A percentile compares a stretch with the other conserved stretches of the same genome.
These are phyloP conservation scores for Zygotorulaspora mrakii DNA, from an alignment of 1,139 yeast genomes.

Conservation along the genomic window DNA sequence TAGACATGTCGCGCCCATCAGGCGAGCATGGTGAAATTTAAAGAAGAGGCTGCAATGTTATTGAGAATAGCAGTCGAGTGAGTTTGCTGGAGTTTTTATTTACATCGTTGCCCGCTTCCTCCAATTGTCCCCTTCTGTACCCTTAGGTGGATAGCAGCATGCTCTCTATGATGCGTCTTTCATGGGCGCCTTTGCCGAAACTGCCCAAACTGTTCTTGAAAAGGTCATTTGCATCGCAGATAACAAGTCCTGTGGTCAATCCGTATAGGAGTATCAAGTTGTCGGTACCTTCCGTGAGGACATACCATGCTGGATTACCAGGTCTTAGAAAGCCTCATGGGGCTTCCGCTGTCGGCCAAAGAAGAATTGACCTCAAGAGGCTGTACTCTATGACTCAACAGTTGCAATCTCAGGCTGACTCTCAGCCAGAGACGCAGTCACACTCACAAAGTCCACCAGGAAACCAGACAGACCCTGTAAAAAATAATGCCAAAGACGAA, in stretches of 20 bases:
- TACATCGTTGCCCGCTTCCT: too few relatives aligned
- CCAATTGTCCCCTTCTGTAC: too few relatives aligned
- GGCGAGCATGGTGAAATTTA: too few relatives aligned
- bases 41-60: too few relatives aligned
- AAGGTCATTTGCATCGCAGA: background rate
- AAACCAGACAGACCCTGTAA: too few relatives aligned
- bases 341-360: background rate
- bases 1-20: too few relatives aligned
- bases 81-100: too few relatives aligned
- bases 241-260: background rate
- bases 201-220: constrained; percentile 1
- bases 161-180: background rate
- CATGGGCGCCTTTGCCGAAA: background rate
- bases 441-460: background rate
- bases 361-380: background rate
- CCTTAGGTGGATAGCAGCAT: background rate
- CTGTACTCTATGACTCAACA: background rate
- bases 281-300: background rate
- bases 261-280: background rate
- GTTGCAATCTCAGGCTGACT: background rate
- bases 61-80: too few relatives aligned
- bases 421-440: background rate
- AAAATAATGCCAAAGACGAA: constrained; percentile 2
- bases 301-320: too few relatives aligned
- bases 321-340: too few relatives aligned